Evolutionary conservation across 2,329 filamentous ascomycete genomes (phyloP).

Genomic region (Tolypocladium ophioglossoides): DNA sequence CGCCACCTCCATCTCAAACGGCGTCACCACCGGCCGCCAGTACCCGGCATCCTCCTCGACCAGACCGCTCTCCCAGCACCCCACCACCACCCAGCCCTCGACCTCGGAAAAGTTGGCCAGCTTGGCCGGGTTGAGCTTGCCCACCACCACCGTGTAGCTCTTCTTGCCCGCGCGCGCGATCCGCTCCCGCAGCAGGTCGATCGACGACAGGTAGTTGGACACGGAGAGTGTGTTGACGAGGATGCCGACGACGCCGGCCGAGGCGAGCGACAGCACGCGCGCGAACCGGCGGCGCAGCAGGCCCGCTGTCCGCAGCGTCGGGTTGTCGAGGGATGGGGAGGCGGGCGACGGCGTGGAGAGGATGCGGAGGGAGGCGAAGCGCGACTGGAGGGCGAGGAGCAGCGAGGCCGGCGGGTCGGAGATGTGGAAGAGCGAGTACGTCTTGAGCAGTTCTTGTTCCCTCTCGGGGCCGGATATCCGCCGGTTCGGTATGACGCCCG

Average conservation of each 20-base stretch:
- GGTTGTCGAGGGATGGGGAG: constrained; percentile 34
- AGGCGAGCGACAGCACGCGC: constrained; percentile 68
- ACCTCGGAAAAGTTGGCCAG: constrained; percentile 94
- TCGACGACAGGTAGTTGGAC: constrained; percentile 75
- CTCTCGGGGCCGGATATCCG: constrained; percentile 38
- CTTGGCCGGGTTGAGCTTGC: constrained; percentile 92
- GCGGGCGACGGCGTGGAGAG: constrained; percentile 52
- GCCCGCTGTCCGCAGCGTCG: constrained; percentile 34
- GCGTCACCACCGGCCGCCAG: constrained; percentile 85
- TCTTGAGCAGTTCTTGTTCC: constrained; percentile 37
- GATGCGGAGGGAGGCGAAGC: constrained; percentile 69
- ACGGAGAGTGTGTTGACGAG: constrained; percentile 93
- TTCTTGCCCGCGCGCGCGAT: constrained; percentile 84
- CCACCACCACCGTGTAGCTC: constrained; percentile 90
- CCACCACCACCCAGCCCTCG: constrained; percentile 93
- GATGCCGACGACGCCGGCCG: constrained; percentile 80
- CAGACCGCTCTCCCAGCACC: constrained; percentile 94
- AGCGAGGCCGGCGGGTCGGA: constrained; percentile 71
- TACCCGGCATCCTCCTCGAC: constrained; percentile 77
- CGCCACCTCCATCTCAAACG: constrained; percentile 78
- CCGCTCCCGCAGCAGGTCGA: constrained; percentile 59
- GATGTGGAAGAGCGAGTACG: constrained; percentile 77
- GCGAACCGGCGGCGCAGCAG: constrained; percentile 79
- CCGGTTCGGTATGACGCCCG: constrained; percentile 75
- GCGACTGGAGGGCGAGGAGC: constrained; percentile 76